phyloP scores from a whole-genome alignment of 2,329 filamentous ascomycete genomes.

The Penicillium vulpinum region DNA sequence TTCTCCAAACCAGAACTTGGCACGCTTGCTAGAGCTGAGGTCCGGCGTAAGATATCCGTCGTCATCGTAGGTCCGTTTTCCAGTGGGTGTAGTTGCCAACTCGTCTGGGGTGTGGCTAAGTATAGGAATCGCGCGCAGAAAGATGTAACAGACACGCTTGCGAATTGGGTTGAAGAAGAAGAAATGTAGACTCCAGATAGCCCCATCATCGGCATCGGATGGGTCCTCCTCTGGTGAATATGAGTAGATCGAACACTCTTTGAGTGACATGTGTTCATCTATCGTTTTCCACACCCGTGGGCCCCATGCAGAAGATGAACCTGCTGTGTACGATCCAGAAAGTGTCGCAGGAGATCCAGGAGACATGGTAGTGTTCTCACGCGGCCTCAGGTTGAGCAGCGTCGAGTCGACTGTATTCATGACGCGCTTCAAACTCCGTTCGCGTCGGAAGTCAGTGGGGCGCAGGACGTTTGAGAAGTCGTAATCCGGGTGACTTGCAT shows the following conservation, averaged over 20 bases:
- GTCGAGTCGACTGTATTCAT: constrained; percentile 88
- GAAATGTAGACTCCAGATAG: constrained; percentile 94
- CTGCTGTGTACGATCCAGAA: constrained; percentile 48
- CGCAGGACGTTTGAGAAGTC: constrained; percentile 93
- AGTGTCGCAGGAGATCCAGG: constrained; percentile 46
- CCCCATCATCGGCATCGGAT: constrained; percentile 88
- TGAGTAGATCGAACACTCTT: constrained; percentile 84
- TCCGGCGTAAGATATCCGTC: constrained; percentile 53
- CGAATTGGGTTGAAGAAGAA: constrained; percentile 95
- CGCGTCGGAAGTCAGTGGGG: constrained; percentile 84
- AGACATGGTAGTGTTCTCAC: constrained; percentile 44
- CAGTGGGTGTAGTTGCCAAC: constrained; percentile 43
- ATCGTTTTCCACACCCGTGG: constrained; percentile 89
- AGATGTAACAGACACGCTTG: constrained; percentile 92
- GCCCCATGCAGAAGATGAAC: constrained; percentile 70
- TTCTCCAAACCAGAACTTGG: constrained; percentile 84
- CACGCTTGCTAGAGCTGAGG: constrained; percentile 71
- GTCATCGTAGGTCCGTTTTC: constrained; percentile 51
- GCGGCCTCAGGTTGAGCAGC: constrained; percentile 79
- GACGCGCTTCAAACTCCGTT: constrained; percentile 74
- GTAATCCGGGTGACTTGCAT: constrained; percentile 93
- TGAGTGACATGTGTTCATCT: constrained; percentile 90
- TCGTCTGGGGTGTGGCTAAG: constrained; percentile 66
- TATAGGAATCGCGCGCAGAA: constrained; percentile 76
- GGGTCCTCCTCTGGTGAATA: constrained; percentile 89